Conservation (phyloP, 352 stramenopile genomes). For the Pythium myriotylum region DNA sequence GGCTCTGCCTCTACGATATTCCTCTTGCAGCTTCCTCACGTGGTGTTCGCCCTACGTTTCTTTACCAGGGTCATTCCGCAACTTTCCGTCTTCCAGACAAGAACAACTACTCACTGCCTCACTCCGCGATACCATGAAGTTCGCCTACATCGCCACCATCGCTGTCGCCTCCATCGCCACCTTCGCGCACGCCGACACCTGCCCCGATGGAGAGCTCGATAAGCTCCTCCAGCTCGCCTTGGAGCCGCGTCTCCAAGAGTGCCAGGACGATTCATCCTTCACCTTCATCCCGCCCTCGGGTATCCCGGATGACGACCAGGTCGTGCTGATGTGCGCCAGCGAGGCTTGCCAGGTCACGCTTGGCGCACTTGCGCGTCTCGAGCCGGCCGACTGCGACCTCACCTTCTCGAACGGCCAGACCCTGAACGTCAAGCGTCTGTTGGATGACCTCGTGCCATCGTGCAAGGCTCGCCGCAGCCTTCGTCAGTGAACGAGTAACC, state of each 20-base stretch:
- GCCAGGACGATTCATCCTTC: conserved; percentile 9
- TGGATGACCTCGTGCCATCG: conserved; percentile 35
- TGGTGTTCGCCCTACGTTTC: too few species aligned
- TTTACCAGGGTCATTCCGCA: too few species aligned
- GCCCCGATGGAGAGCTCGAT: neutral
- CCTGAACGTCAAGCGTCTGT: conserved; percentile 50
- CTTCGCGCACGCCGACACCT: neutral
- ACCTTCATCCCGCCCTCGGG: conserved; percentile 13
- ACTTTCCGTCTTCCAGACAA: conserved; percentile 7
- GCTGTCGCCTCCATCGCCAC: conserved; percentile 10
- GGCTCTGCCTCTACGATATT: too few species aligned
- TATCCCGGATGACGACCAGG: neutral
- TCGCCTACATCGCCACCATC: neutral
- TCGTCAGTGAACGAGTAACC: neutral
- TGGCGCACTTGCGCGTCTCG: conserved; percentile 31
- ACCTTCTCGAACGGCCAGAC: conserved; percentile 38
- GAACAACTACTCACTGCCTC: conserved; percentile 1
- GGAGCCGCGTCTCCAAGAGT: conserved; percentile 5
- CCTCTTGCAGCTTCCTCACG: neutral
- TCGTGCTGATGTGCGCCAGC: conserved; percentile 16
- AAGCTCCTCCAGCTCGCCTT: conserved; percentile 11
- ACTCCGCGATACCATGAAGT: conserved; percentile 8
- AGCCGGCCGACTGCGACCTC: conserved; percentile 46
- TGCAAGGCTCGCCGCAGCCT: conserved; percentile 27
- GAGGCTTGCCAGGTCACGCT: conserved; percentile 25